These are phyloP conservation scores for Dactylis glomerata DNA, from an alignment of 176 grass and related monocot species.

Conservation along the genomic window DNA sequence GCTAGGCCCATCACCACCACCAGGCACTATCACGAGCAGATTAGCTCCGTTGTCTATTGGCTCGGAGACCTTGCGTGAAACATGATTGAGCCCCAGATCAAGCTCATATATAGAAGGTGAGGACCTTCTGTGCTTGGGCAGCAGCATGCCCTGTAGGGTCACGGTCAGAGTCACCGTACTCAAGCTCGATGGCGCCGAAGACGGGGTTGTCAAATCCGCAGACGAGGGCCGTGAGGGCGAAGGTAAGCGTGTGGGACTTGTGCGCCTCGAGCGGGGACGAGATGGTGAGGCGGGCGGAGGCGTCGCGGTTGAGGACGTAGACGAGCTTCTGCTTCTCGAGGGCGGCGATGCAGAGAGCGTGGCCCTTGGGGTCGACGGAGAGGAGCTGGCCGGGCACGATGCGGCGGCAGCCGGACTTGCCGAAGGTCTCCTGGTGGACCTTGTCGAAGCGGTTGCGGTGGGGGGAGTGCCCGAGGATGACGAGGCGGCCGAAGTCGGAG, in stretches of 20 bases:
- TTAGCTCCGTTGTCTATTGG: constrained; percentile 90
- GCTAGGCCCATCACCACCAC: constrained; percentile 77
- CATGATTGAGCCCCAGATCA: constrained; percentile 91
- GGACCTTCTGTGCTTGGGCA: constrained; percentile 83
- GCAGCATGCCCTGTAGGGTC: constrained; percentile 81
- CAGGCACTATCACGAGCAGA: constrained; percentile 85
- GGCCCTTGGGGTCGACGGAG: constrained; percentile 91
- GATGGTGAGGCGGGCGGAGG: constrained; percentile 79
- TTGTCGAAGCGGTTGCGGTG: constrained; percentile 84
- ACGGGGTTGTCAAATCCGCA: constrained; percentile 93
- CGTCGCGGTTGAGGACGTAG: constrained; percentile 88
- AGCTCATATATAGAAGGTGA: constrained; percentile 99
- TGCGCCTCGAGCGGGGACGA: constrained; percentile 95
- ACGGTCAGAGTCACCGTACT: constrained; percentile 82
- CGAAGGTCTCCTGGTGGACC: constrained; percentile 97
- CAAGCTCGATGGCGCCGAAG: constrained; percentile 88
- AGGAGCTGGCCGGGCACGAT: constrained; percentile 92
- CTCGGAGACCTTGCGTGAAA: constrained; percentile 88
- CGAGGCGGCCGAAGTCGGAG: constrained; percentile 86
- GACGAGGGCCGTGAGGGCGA: constrained; percentile 71
- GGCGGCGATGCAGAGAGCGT: constrained; percentile 82
- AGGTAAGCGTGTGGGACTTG: constrained; percentile 88
- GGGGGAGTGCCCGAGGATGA: constrained; percentile 93
- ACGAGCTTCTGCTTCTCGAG: constrained; percentile 98
- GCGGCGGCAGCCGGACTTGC: constrained; percentile 91